These are phyloP conservation scores for Apiotrichum sp. DNA, from an alignment of 1,284 basidiomycete genomes.

Conservation along the genomic window DNA sequence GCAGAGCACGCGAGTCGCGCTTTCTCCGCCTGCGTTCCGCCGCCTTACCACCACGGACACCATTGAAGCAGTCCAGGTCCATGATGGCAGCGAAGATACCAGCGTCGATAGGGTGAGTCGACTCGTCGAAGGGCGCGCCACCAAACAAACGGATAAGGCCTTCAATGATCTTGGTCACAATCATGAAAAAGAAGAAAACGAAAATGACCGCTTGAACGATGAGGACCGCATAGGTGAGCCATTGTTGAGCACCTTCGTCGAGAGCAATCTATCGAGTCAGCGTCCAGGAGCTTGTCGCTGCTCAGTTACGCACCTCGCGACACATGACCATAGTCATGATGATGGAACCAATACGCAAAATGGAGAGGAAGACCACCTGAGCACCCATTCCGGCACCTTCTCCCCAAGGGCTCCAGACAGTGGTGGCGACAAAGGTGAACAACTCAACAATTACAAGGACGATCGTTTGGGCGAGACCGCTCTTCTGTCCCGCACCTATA, in stretches of 20 bases:
- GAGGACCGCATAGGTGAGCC: conserved; percentile 89
- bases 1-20: conserved; percentile 37
- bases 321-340: conserved; percentile 83
- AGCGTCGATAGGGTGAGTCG: conserved; percentile 68
- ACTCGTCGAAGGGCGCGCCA: conserved; percentile 76
- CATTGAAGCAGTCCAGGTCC: conserved; percentile 53
- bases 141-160: conserved; percentile 72
- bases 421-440: conserved; percentile 71
- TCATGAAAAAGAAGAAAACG: conserved; percentile 69
- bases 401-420: conserved; percentile 92
- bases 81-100: conserved; percentile 70
- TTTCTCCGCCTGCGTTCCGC: conserved; percentile 50
- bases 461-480: conserved; percentile 84
- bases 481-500: conserved; percentile 81
- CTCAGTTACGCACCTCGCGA: conserved; percentile 61
- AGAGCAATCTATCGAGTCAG: conserved; percentile 62
- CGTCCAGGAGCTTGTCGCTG: neutral
- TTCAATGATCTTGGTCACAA: conserved; percentile 78
- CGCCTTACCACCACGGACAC: conserved; percentile 66
- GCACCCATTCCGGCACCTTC: conserved; percentile 93
- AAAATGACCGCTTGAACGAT: conserved; percentile 81
- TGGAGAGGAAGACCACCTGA: conserved; percentile 83
- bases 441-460: conserved; percentile 82
- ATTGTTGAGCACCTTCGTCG: conserved; percentile 67
- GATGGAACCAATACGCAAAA: conserved; percentile 79